These are phyloP conservation scores for Penicillium ucsense DNA, from an alignment of 495 filamentous ascomycete species.

Conservation along the genomic window DNA sequence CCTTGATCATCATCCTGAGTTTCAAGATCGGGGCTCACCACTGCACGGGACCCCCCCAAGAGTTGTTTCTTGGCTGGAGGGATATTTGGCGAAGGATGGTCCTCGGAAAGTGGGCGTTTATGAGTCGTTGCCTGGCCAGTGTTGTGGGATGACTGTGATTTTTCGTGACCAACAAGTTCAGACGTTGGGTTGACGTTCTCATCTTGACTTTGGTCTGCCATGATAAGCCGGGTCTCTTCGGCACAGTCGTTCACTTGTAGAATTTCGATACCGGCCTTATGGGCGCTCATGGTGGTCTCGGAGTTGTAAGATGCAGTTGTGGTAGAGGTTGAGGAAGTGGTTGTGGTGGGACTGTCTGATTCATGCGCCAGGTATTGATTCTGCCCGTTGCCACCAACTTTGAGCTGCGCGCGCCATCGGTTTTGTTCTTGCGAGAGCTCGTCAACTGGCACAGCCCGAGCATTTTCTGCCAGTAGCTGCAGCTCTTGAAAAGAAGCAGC, in stretches of 20 bases:
- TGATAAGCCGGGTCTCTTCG: not conserved
- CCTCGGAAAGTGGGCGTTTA: not conserved
- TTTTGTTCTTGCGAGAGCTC: constrained; percentile 42
- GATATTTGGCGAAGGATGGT: constrained; percentile 18
- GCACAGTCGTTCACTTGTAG: not conserved
- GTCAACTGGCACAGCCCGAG: constrained; percentile 27
- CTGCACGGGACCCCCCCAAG: too few relatives aligned
- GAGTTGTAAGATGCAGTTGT: not conserved
- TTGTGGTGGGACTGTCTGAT: constrained; percentile 18
- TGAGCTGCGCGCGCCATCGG: constrained; percentile 46
- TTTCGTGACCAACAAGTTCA: too few relatives aligned
- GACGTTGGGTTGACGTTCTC: too few relatives aligned
- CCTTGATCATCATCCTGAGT: too few relatives aligned
- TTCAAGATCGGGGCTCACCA: too few relatives aligned
- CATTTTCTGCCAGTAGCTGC: constrained; percentile 41
- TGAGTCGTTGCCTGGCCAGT: too few relatives aligned
- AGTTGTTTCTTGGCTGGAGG: constrained; percentile 1
- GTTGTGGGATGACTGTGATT: too few relatives aligned
- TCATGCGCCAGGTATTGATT: constrained; percentile 17
- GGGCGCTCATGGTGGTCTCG: not conserved
- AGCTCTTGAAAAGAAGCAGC: constrained; percentile 46
- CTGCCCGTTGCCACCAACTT: constrained; percentile 27
- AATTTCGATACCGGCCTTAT: not conserved
- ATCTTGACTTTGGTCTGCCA: not conserved
- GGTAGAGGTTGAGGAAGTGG: constrained; percentile 4